A percentile compares a stretch with the other conserved stretches of the same genome.
These are phyloP conservation scores for Chytriomyces sp. DNA, from an alignment of 192 early-diverging fungal genomes.

Conservation along the genomic window DNA sequence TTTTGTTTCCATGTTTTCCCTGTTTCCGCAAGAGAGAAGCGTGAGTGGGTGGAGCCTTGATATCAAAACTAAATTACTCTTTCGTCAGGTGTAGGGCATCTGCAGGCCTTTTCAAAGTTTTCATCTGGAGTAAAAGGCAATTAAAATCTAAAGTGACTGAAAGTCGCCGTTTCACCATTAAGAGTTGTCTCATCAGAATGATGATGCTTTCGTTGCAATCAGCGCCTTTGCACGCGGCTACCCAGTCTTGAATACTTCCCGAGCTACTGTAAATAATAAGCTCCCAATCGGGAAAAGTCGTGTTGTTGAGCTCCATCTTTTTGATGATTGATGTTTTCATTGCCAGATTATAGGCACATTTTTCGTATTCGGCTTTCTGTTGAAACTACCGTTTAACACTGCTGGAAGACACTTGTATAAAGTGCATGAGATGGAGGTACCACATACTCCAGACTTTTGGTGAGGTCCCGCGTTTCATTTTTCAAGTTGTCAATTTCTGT, in stretches of 20 bases:
- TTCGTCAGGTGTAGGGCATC: too few species aligned
- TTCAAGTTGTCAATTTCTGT: not conserved
- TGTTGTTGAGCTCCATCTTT: constrained; percentile 18
- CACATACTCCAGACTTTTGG: not conserved
- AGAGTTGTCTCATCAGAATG: constrained; percentile 48
- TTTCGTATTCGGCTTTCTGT: constrained; percentile 6
- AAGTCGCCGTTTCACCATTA: constrained; percentile 13
- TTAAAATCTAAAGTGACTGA: too few species aligned
- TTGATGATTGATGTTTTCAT: constrained; percentile 22
- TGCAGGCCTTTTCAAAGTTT: too few species aligned
- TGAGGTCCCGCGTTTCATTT: not conserved
- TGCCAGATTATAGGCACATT: constrained; percentile 10
- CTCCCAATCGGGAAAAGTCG: constrained; percentile 57
- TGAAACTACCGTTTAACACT: not conserved
- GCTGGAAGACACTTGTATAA: not conserved
- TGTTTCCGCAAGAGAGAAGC: too few species aligned
- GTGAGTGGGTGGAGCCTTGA: too few species aligned
- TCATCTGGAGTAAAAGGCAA: too few species aligned
- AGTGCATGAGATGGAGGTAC: not conserved
- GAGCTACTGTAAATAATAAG: constrained; percentile 49
- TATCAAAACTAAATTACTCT: too few species aligned
- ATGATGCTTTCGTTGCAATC: constrained; percentile 60
- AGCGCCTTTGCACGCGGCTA: constrained; percentile 47
- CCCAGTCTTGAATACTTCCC: constrained; percentile 45
- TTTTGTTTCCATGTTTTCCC: too few species aligned